Evolutionary conservation across 2,329 filamentous ascomycete species (phyloP), one percentile per base, ranked within the genome.

Genomic region (Cytospora chrysosperma): DNA sequence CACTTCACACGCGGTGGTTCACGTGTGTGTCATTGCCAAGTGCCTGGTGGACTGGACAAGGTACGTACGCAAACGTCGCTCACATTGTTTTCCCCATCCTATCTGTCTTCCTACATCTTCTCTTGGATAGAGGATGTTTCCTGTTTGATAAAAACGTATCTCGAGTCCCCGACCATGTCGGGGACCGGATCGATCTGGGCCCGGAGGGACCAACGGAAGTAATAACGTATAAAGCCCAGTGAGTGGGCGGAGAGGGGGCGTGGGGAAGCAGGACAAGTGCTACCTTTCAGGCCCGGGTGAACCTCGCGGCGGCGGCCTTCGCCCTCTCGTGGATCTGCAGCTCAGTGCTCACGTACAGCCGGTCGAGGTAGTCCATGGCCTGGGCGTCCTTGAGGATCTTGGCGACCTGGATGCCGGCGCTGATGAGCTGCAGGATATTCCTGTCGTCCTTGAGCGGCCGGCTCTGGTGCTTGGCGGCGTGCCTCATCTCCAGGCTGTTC

Each of bases 401-500:
- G 65, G 91, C 90, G 65, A 96, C 92, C 76, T 96, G 92, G 59
- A 92, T 90, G 47, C 92, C 92, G 49, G 92, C 92, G 67, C 90
- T 93, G 72, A 96, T 92, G 67, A 95, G 84, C 78, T 96, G 92
- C 64, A 96, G 82, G 67, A 96, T 91, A 75, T 95, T 94, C 70
- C 92, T 85, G 77, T 96, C 92, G 79, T 96, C 92, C 79, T 94
- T 95, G 68, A 93, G 82, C 24, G 91, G 90, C 65, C 92, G 85
- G 68, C 88, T 90, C 76, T 93, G 90, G 77, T 93, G 89, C 76
- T 92, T 93, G 56, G 91, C 89, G 64, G 90, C 90, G 75, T 94
- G 91, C 67, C 91, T 84, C 90, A 93, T 93, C 79, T 94, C 91
- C 71, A 96, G 80, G 55, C 90, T 93, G 76, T 95, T 96, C 73